phyloP scores from a whole-genome alignment of 768 basidiomycete genomes.

The Suillus discolor region DNA sequence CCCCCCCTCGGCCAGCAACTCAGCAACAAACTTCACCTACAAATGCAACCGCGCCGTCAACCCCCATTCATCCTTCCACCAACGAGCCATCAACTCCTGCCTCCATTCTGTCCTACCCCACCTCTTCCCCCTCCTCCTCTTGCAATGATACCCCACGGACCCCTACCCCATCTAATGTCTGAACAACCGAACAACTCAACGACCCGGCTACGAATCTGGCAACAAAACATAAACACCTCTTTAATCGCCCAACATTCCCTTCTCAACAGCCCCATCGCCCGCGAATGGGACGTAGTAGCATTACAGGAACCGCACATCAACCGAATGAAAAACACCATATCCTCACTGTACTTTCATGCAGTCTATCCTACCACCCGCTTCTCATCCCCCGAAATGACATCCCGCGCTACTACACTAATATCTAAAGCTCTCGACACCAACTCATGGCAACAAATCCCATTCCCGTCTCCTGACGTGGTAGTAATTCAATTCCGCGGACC shows the following conservation, averaged over 20 bases:
- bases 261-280: neutral
- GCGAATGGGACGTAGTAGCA: slow-evolving; percentile 31
- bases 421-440: slow-evolving; percentile 7
- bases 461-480: neutral
- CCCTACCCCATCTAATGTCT: neutral
- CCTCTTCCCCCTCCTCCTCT: too few species aligned
- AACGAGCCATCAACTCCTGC: too few species aligned
- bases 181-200: neutral
- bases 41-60: too few species aligned
- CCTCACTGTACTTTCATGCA: neutral
- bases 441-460: slow-evolving; percentile 12
- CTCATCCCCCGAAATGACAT: accelerated
- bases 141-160: too few species aligned
- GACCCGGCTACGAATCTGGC: neutral
- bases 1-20: neutral
- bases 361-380: neutral
- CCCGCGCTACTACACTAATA: slow-evolving; percentile 16
- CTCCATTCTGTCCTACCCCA: too few species aligned
- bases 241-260: neutral
- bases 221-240: neutral
- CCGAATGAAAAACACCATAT: neutral
- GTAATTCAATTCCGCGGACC: neutral
- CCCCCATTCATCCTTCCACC: too few species aligned
- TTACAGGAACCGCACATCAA: slow-evolving; percentile 25
- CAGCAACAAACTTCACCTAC: too few species aligned